These are phyloP conservation scores for Brasilioporus rufonigricans DNA, from an alignment of 768 basidiomycete genomes.

Conservation along the genomic window DNA sequence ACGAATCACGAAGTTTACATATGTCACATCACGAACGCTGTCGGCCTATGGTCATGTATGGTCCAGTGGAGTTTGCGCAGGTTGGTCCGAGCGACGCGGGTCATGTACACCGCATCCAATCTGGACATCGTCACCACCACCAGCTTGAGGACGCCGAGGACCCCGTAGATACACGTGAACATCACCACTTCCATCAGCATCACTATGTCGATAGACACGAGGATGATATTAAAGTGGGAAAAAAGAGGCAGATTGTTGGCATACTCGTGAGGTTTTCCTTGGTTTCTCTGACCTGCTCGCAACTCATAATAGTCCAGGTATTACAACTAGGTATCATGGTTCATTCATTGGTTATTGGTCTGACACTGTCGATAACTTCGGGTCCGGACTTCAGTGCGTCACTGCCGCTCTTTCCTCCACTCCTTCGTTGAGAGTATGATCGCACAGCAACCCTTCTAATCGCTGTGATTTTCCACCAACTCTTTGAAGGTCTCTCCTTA, in stretches of 20 bases:
- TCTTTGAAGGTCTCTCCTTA: constrained; percentile 81
- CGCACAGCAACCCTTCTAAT: constrained; percentile 63
- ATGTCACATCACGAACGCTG: constrained; percentile 29
- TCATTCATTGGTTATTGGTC: constrained; percentile 75
- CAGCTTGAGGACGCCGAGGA: constrained; percentile 3
- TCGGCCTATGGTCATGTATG: constrained; percentile 23
- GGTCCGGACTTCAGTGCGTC: constrained; percentile 70
- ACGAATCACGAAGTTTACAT: constrained; percentile 30
- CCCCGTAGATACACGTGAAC: not conserved
- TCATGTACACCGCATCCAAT: constrained; percentile 1
- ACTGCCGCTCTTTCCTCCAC: not conserved
- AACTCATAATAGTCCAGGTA: constrained; percentile 43
- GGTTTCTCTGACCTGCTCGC: not conserved
- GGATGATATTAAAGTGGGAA: constrained; percentile 39
- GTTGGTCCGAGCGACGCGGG: not conserved
- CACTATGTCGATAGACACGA: constrained; percentile 2
- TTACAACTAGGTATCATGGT: constrained; percentile 86
- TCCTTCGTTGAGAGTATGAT: not conserved
- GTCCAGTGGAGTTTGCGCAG: constrained; percentile 7
- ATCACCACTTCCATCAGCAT: not conserved
- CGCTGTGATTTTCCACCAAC: constrained; percentile 78
- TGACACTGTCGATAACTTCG: constrained; percentile 69
- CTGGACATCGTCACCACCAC: constrained; percentile 9
- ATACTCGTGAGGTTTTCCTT: constrained; percentile 49
- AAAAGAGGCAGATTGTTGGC: constrained; percentile 67